Base-by-base conservation (phyloP, 2,329 filamentous ascomycete species). In the Aspergillus novoparasiticus region DNA sequence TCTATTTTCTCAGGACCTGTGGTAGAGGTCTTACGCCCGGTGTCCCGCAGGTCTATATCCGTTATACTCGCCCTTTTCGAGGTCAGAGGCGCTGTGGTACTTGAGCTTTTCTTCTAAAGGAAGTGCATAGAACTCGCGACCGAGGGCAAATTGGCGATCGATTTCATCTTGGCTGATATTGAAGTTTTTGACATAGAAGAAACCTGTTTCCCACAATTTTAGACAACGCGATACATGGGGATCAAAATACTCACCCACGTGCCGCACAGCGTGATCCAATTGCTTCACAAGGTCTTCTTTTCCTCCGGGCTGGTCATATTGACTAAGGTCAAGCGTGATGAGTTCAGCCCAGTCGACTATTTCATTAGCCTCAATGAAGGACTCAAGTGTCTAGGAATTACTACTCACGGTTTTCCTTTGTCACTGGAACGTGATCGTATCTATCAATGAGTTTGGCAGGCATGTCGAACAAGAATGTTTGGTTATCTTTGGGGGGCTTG, bases 101-200 rank as follows among this genome's bases (percentile, higher is more conserved):
- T 85, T 85, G 58, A 85, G 79, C 69, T 89, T 89, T 69, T 89
- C 86, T 11, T 86, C 83, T 0, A 81, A 77, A 0, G 86, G 80
- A 0, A 89, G 77, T 5, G 82, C 72, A 69, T 88, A 89, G 65
- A 89, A 83, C 41, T 84, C 79, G 62, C 86, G 85, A 1, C 83
- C 87, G 2, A 89, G 81, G 14, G 86, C 85, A 65, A 89, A 89
- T 66, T 89, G 87, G 6, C 80, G 78, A 66, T 89, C 83, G 1
- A 89, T 81, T 70, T 87, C 79, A 54, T 87, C 85, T 71, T 89
- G 85, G 0, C 76, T 78, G n/a, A 89, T 79, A 36, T 86, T 86
- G 64, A 86, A 89, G 74, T 89, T 87, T 63, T 83, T 84, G 23
- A 89, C 83, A 64, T 89, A 88, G 76, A 89, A 89, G 77, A 89